Conservation (phyloP, 805 yeast species). For the Blastobotrys muscicola region DNA sequence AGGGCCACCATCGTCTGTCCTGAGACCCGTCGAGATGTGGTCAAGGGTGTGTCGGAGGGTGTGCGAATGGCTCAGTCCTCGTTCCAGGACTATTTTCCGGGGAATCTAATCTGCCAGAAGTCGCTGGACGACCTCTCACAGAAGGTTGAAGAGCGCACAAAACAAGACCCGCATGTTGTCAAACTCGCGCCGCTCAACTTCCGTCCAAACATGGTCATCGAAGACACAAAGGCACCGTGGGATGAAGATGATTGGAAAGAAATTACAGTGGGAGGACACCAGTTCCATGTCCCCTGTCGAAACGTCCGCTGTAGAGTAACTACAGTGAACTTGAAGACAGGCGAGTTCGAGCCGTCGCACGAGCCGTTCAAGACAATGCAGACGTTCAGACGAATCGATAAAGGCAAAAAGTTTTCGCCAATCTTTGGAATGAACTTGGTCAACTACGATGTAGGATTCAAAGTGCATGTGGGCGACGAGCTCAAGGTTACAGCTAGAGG, state of each 20-base stretch:
- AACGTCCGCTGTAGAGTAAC: constrained; percentile 27
- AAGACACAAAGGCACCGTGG: constrained; percentile 24
- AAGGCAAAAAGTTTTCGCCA: constrained; percentile 19
- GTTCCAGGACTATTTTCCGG: constrained; percentile 28
- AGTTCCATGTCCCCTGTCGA: constrained; percentile 21
- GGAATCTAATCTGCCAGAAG: constrained; percentile 20
- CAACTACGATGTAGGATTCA: constrained; percentile 16
- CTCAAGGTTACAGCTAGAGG: constrained; percentile 17
- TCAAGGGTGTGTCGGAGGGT: constrained; percentile 8
- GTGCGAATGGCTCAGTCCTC: constrained; percentile 11
- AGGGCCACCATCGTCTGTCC: constrained; percentile 19
- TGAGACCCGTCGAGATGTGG: constrained; percentile 15
- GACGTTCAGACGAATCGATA: constrained; percentile 23
- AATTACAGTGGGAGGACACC: constrained; percentile 15
- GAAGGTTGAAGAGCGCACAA: constrained; percentile 14
- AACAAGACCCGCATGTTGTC: constrained; percentile 10
- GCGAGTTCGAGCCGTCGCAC: constrained; percentile 15
- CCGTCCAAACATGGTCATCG: constrained; percentile 25
- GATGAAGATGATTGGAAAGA: constrained; percentile 28
- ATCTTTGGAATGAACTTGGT: constrained; percentile 25
- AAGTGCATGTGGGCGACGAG: constrained; percentile 22
- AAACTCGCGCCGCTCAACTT: constrained; percentile 20
- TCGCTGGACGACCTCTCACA: constrained; percentile 19
- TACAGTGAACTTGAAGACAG: constrained; percentile 21
- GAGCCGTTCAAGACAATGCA: constrained; percentile 25